Evolutionary conservation across 1,284 basidiomycete genomes (phyloP), one percentile per base, ranked within the genome.

Genomic region (Mycena citricolor): DNA sequence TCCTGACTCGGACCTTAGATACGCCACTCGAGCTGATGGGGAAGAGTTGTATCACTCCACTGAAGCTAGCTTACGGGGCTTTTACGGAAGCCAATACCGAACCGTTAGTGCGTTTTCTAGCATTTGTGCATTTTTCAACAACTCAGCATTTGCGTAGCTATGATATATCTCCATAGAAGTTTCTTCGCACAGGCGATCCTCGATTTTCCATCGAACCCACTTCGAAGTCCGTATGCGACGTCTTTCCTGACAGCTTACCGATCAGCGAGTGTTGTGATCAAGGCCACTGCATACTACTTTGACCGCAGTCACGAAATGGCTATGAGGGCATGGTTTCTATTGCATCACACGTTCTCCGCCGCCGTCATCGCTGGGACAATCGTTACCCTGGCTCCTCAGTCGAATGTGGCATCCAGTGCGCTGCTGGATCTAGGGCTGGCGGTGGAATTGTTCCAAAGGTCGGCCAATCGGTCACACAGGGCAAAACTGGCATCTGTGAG

Each of bases 171-270:
- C 1, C 74, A 76, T 46, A 62, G 72, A 20, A 70, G 68, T 46
- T 74, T 69, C 58, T 76, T 74, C 42, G 70, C 73, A 4, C 69
- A 74, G 47, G 71, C 73, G 3, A 64, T 76, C 60, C 61, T 73
- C 12, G 71, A 74, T 48, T 58, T 67, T 48, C 70, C 71, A 3
- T 54, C 61, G 11, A 73, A 76, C 51, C 70, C 72, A 4, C 60
- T 74, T 16, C 58, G 69, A 11, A 71, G 71, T 47, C 68, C 70
- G 0, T 75, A 71, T 47, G 70, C 72, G 0, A 67, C 69, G 6
- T 74, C 72, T 8, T 71, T 74, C 48, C 55, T 74, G 47, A 73
- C 70, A 5, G 69, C 72, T 1, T 73, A 69, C 49, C 61, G 73
- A 25, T 70, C 68, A 39, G 71, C 73, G 2, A 71, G 70, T 4